Base-by-base conservation (phyloP, 2,329 filamentous ascomycete species). In the Aspergillus chevalieri region DNA sequence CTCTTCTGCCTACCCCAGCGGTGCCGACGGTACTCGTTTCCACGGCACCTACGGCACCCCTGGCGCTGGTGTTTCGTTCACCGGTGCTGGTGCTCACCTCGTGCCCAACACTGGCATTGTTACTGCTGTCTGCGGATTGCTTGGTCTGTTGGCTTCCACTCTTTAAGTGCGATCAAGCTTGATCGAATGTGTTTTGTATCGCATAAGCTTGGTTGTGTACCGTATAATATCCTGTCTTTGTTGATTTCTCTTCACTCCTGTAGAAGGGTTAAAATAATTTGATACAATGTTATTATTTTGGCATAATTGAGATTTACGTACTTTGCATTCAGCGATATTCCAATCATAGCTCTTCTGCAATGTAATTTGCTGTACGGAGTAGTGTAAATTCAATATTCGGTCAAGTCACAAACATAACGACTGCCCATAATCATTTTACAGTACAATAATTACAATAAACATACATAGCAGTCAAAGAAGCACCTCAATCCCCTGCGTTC, bases 11-110 rank as follows among this genome's bases (percentile, higher is more conserved):
- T 60, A 75, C 15, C 76, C 76, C 24, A 67, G 65, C 43, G 74
- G 76, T 47, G 73, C 71, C 21, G 74, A 72, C 83, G 0, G 72
- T 28, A 60, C 68, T 46, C 68, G 70, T 57, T 71, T 48, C 62
- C 68, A 43, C 64, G 71, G 34, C 60, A 74, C 56, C 61, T 75
- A 57, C 51, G 38, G 51, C 2, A 17, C 7, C 19, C 1, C 24
- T 19, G 33, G 53, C 4, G 44, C 47, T 45, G 53, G 44, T 5
- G 14, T 47, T 9, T 48, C 62, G 50, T 67, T 67, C 52, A 52
- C 52, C 1, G 65, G 65, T 19, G 55, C 45, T 21, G 64, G 56
- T 9, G 51, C 53, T 3, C 55, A 53, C 1, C 15, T 62, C 3
- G 51, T 58, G 2, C 52, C 52, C 2, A 19, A 36, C 8, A 57